A percentile compares a stretch with the other conserved stretches of the same genome.
Evolutionary conservation across 2,329 filamentous ascomycete species (phyloP).

Genomic region (Sclerotinia trifoliorum): DNA sequence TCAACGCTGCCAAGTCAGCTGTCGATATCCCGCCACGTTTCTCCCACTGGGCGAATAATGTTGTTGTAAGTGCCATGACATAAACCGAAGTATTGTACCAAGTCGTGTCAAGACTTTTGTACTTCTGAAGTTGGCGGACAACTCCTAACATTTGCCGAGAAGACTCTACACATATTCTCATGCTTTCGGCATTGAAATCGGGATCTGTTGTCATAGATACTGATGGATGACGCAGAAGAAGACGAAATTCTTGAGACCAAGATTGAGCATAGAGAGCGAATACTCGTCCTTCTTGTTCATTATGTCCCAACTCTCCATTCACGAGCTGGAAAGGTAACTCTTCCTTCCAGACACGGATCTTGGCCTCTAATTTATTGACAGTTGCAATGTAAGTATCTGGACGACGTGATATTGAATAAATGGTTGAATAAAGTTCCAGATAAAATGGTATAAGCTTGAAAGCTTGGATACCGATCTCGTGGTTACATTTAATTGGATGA

Average conservation of each 20-base stretch:
- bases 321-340: constrained; percentile 61
- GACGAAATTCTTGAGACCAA: constrained; percentile 56
- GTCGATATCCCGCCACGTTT: constrained; percentile 59
- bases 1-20: constrained; percentile 59
- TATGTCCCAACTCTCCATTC: constrained; percentile 43
- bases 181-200: constrained; percentile 58
- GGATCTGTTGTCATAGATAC: constrained; percentile 56
- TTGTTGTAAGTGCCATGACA: constrained; percentile 70
- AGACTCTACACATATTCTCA: constrained; percentile 64
- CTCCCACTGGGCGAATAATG: constrained; percentile 67
- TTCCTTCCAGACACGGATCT: constrained; percentile 61
- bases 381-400: constrained; percentile 61
- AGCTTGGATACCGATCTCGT: constrained; percentile 62
- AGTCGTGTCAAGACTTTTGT: constrained; percentile 72
- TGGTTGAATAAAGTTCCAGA: constrained; percentile 70
- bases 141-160: constrained; percentile 62
- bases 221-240: constrained; percentile 62
- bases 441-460: constrained; percentile 66
- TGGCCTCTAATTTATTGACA: constrained; percentile 64
- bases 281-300: constrained; percentile 47
- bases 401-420: constrained; percentile 69
- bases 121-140: constrained; percentile 57
- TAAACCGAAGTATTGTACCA: constrained; percentile 75
- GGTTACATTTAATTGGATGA: constrained; percentile 60
- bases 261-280: constrained; percentile 55